Conservation (phyloP, 345 rosid species). For the Citrus glauca region DNA sequence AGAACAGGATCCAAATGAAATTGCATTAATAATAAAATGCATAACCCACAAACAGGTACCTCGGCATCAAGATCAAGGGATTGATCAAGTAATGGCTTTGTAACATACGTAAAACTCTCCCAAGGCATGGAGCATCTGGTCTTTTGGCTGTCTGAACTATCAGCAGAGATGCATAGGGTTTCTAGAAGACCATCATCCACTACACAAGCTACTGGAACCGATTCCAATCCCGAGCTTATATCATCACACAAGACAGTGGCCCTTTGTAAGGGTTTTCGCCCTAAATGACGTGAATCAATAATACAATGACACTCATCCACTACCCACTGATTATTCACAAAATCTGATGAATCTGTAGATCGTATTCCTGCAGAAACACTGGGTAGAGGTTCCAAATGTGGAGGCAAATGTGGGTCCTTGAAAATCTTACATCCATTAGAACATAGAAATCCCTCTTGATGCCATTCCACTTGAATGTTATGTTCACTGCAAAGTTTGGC, state of each 20-base stretch:
- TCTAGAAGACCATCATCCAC: conserved; percentile 57
- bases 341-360: conserved; percentile 23
- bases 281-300: conserved; percentile 55
- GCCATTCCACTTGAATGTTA: conserved; percentile 85
- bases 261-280: conserved; percentile 41
- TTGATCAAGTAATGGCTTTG: conserved; percentile 53
- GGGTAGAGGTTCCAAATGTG: conserved; percentile 40
- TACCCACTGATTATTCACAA: conserved; percentile 44
- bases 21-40: conserved; percentile 3
- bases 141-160: conserved; percentile 26
- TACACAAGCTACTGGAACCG: conserved; percentile 64
- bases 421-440: conserved; percentile 70
- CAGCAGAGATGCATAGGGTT: conserved; percentile 25
- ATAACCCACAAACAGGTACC: conserved; percentile 43
- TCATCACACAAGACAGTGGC: conserved; percentile 60
- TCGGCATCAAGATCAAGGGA: conserved; percentile 43
- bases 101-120: conserved; percentile 72
- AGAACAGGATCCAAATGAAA: background rate
- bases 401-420: conserved; percentile 33
- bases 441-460: conserved; percentile 68
- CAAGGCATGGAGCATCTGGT: conserved; percentile 51
- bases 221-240: conserved; percentile 85
- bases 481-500: conserved; percentile 95
- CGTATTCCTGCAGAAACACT: conserved; percentile 25
- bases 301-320: conserved; percentile 85